Evolutionary conservation across 148 eudicot genomes (phyloP).

Genomic region (Beta vulgaris): DNA sequence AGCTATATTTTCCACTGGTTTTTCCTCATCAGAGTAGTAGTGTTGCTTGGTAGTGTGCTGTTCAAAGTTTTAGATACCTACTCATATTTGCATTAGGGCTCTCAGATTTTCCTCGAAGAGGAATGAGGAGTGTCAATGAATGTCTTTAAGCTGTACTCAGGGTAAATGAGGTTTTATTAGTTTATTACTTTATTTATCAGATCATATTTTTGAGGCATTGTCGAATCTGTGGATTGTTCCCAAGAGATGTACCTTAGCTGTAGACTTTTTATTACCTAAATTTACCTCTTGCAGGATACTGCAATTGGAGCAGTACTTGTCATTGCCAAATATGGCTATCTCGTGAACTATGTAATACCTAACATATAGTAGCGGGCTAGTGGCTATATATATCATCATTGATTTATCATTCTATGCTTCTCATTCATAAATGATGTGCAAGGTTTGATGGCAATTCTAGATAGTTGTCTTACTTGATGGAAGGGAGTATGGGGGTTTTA

Average conservation of each 20-base stretch:
- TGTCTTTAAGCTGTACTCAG: neutral
- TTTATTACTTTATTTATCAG: neutral
- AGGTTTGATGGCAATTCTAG: neutral
- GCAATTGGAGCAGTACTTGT: neutral
- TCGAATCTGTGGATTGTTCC: neutral
- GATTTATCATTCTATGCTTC: neutral
- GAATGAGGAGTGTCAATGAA: neutral
- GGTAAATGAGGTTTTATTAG: neutral
- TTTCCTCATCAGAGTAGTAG: neutral
- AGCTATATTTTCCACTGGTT: neutral
- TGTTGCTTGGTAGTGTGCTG: constrained; percentile 12
- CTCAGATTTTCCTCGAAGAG: neutral
- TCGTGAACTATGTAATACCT: neutral
- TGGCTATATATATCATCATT: neutral
- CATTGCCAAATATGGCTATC: neutral
- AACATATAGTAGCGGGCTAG: too few species aligned
- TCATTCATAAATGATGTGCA: neutral
- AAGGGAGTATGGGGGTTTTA: neutral
- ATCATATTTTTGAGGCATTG: neutral
- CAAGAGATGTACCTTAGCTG: neutral
- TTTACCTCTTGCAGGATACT: neutral
- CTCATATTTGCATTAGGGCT: neutral
- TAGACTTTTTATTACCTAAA: neutral
- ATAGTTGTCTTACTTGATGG: neutral
- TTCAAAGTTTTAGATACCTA: constrained; percentile 6